These are phyloP conservation scores for Pseudocercospora ulei DNA, from an alignment of 2,329 filamentous ascomycete genomes.

Conservation along the genomic window DNA sequence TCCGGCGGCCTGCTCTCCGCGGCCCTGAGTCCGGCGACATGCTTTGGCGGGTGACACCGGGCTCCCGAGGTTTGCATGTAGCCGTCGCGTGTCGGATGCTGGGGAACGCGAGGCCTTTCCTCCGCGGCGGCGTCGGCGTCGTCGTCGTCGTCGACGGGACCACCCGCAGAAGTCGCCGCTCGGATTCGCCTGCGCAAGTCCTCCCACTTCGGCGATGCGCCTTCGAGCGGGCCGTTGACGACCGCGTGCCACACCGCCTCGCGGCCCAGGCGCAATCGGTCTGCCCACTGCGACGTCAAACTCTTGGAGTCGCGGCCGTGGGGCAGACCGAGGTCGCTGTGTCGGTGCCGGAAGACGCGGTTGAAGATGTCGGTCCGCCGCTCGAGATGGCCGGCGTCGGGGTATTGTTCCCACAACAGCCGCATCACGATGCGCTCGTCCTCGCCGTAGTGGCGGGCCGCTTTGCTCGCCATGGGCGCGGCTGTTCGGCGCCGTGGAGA, in stretches of 20 bases:
- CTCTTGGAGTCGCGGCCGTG: not conserved
- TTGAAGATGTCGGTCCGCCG: slow-evolving; percentile 4
- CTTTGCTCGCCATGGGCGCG: no score
- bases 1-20: no score
- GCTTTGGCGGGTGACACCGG: no score
- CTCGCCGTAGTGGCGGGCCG: not conserved
- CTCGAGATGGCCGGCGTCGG: not conserved
- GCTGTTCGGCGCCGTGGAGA: no score
- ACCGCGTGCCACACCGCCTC: not conserved
- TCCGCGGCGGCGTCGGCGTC: not conserved
- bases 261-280: not conserved
- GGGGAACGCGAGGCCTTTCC: not conserved
- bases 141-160: not conserved
- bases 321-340: not conserved
- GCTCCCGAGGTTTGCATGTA: no score
- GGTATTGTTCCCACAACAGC: not conserved
- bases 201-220: not conserved
- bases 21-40: no score
- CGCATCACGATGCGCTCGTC: slow-evolving; percentile 1
- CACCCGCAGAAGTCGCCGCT: not conserved
- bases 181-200: not conserved
- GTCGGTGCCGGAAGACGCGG: not conserved
- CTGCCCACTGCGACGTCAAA: not conserved
- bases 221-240: not conserved
- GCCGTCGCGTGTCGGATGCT: no score